These are phyloP conservation scores for Hemerocallis citrina DNA, from an alignment of 106 monocot genomes.

Conservation along the genomic window DNA sequence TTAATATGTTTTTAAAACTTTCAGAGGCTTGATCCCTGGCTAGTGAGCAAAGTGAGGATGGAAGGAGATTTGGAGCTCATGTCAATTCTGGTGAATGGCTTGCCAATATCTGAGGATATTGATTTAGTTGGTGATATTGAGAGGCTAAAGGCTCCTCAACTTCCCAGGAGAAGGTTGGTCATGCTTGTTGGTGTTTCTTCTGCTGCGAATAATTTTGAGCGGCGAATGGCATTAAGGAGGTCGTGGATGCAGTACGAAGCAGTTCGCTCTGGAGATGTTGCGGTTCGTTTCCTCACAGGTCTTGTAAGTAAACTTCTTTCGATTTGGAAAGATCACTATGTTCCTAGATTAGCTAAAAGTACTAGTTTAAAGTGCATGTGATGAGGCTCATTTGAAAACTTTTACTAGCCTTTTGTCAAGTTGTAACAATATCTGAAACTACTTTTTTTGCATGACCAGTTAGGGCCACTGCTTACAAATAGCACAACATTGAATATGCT, in stretches of 20 bases:
- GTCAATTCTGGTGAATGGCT: constrained; percentile 55
- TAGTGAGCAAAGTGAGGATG: constrained; percentile 46
- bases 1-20: constrained; percentile 14
- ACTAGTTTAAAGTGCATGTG: not conserved
- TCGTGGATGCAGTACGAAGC: constrained; percentile 88
- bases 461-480: too few relatives aligned
- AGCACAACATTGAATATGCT: too few relatives aligned
- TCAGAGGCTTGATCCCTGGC: constrained; percentile 88
- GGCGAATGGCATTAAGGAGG: constrained; percentile 70
- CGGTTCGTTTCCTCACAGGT: constrained; percentile 69
- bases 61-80: constrained; percentile 66
- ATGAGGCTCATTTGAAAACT: not conserved
- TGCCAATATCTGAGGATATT: constrained; percentile 58
- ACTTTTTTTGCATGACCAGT: too few relatives aligned
- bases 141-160: constrained; percentile 46
- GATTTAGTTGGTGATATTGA: constrained; percentile 33
- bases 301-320: constrained; percentile 48
- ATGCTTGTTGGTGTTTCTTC: constrained; percentile 74
- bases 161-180: constrained; percentile 36
- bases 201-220: constrained; percentile 73
- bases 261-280: constrained; percentile 69
- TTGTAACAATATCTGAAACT: not conserved
- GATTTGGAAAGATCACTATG: not conserved
- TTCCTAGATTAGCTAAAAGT: not conserved
- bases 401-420: not conserved